These are phyloP conservation scores for Cryptococcus sp. DNA, from an alignment of 1,284 basidiomycete species.

Conservation along the genomic window DNA sequence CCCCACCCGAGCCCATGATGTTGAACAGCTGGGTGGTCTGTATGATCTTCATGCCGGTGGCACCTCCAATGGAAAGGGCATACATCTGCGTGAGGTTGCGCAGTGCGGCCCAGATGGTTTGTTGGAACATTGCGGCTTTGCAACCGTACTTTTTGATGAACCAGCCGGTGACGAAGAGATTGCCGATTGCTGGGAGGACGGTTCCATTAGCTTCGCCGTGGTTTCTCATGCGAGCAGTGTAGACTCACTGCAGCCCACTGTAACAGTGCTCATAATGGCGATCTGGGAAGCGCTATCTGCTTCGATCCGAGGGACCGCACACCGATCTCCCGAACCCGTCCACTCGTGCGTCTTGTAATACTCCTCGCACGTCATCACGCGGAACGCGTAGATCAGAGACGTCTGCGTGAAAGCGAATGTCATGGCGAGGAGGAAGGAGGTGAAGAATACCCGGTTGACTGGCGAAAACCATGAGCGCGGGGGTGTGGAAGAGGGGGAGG, in stretches of 20 bases:
- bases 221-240: neutral
- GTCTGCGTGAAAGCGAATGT: conserved; percentile 46
- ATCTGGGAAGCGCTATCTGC: conserved; percentile 29
- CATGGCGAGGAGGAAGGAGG: conserved; percentile 33
- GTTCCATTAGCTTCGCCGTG: neutral
- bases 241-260: conserved; percentile 32
- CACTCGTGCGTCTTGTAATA: conserved; percentile 35
- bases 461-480: conserved; percentile 21
- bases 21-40: conserved; percentile 46
- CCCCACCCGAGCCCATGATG: conserved; percentile 42
- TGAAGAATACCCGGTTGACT: conserved; percentile 35
- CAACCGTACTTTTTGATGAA: conserved; percentile 39
- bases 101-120: conserved; percentile 43
- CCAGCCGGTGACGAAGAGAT: conserved; percentile 45
- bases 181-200: conserved; percentile 32
- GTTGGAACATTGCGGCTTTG: conserved; percentile 44
- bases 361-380: conserved; percentile 44
- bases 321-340: conserved; percentile 29
- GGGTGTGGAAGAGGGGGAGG: neutral
- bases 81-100: conserved; percentile 44
- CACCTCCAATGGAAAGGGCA: conserved; percentile 32
- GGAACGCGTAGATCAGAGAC: conserved; percentile 44
- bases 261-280: conserved; percentile 35
- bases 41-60: conserved; percentile 36
- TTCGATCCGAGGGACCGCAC: conserved; percentile 35